Base-by-base conservation (phyloP, 805 yeast species). In the Schwanniomyces sp. region DNA sequence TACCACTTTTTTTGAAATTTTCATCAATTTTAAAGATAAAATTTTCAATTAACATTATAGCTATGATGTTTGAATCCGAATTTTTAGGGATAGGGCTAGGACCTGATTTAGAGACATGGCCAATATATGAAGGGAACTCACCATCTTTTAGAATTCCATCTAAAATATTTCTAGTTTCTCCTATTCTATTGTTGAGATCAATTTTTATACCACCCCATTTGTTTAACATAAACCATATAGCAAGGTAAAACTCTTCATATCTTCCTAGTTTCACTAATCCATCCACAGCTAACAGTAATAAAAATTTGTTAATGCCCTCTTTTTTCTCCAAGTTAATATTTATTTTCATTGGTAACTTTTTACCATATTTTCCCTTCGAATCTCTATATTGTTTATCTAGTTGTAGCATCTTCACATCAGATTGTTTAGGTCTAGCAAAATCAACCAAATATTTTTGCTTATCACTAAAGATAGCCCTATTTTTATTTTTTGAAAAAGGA, bases 171-270 rank as follows among this genome's bases (percentile, higher is more conserved):
- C 21, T 29, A 4, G 9, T 37, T 10, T 34, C 27, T 25, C 29
- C 21, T 7, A 40, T 11, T 10, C 43, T 36, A 6, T 44, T 46
- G 24, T 41, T 40, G 7, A 43, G 39, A 29, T 44, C 45, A n/a
- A 52, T 43, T n/a, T 52, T 29, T 9, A 67, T 49, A 2, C 72
- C 73, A 6, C 70, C 76, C 69, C 71, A 70, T 41, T 57, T 58
- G 46, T 56, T 54, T 29, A 72, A 56, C 2, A 62, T 49, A 41
- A 61, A 63, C 75, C 75, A 72, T 30, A 67, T 54, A 5, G 64
- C 58, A 17, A 55, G 45, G 29, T 63, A 48, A 45, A 66, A 67
- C 44, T 69, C 73, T 14, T 54, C 52, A 21, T 58, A 50, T 44
- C 57, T 59, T 4, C 75, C 75, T 40, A 72, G 48, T 21, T 58